Evolutionary conservation across 179 eudicot genomes (phyloP).

Genomic region (Patellifolia procumbens): DNA sequence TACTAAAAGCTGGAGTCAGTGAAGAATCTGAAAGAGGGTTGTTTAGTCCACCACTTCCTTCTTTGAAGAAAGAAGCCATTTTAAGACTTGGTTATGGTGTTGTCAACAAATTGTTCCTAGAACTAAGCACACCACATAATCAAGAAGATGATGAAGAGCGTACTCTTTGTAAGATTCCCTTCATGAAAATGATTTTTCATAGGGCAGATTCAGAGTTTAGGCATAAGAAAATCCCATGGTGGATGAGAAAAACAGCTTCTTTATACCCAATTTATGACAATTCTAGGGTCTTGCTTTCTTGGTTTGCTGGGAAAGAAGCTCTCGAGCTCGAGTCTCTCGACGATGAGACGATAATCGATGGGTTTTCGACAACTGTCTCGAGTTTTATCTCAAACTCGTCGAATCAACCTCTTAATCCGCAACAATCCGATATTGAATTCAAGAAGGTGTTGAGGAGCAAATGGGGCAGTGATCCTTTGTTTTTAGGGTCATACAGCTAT

Average conservation of each 20-base stretch:
- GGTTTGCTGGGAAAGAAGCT: slow-evolving; percentile 95
- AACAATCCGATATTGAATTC: slow-evolving; percentile 36
- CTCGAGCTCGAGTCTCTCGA: slow-evolving; percentile 70
- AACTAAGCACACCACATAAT: too few relatives aligned
- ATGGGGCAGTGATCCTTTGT: slow-evolving; percentile 92
- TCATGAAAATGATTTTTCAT: slow-evolving; percentile 74
- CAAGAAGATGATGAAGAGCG: too few relatives aligned
- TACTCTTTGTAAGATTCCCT: slow-evolving; percentile 44
- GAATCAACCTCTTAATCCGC: slow-evolving; percentile 15
- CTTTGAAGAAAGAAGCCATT: slow-evolving; percentile 61
- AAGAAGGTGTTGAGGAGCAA: slow-evolving; percentile 57
- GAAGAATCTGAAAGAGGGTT: slow-evolving; percentile 39
- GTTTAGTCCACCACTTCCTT: slow-evolving; percentile 76
- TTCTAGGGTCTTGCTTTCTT: slow-evolving; percentile 59
- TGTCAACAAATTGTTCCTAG: slow-evolving; percentile 82
- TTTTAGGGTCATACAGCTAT: slow-evolving; percentile 87
- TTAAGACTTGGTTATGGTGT: slow-evolving; percentile 83
- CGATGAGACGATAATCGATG: slow-evolving; percentile 60
- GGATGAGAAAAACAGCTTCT: slow-evolving; percentile 84
- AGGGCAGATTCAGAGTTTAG: slow-evolving; percentile 46
- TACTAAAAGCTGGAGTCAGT: slow-evolving; percentile 59
- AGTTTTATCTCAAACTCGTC: slow-evolving; percentile 47
- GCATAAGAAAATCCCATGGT: slow-evolving; percentile 67
- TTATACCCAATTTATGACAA: slow-evolving; percentile 63
- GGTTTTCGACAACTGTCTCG: slow-evolving; percentile 58